A percentile compares a stretch with the other conserved stretches of the same genome.
These are phyloP conservation scores for Metschnikowia matae DNA, from an alignment of 805 yeast genomes.

Conservation along the genomic window DNA sequence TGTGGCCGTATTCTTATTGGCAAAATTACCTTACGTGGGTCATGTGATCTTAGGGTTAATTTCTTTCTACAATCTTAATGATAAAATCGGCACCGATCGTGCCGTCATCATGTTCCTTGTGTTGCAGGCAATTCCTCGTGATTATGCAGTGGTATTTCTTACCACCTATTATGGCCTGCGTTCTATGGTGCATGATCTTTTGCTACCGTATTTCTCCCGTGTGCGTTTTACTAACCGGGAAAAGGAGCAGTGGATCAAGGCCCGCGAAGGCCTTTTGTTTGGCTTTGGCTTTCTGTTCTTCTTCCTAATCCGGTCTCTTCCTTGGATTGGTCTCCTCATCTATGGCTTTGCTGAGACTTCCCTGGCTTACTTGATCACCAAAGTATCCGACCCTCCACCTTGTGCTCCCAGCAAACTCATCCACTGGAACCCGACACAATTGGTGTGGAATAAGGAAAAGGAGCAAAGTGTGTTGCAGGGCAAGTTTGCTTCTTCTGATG, in stretches of 20 bases:
- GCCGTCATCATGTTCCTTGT: slow-evolving; percentile 36
- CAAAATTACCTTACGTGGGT: slow-evolving; percentile 42
- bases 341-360: slow-evolving; percentile 53
- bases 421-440: slow-evolving; percentile 29
- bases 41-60: slow-evolving; percentile 37
- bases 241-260: slow-evolving; percentile 45
- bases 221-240: slow-evolving; percentile 43
- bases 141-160: slow-evolving; percentile 33
- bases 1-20: slow-evolving; percentile 28
- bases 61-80: slow-evolving; percentile 42
- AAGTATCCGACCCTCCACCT: slow-evolving; percentile 47
- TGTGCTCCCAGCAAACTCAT: slow-evolving; percentile 20
- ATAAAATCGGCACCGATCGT: slow-evolving; percentile 44
- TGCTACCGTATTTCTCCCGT: slow-evolving; percentile 48
- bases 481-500: slow-evolving; percentile 18
- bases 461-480: slow-evolving; percentile 20
- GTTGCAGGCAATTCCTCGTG: slow-evolving; percentile 32
- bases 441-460: slow-evolving; percentile 28
- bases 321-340: slow-evolving; percentile 44
- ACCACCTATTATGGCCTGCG: slow-evolving; percentile 46
- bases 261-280: slow-evolving; percentile 52
- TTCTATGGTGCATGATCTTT: slow-evolving; percentile 42
- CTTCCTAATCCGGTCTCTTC: slow-evolving; percentile 36
- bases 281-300: slow-evolving; percentile 53
- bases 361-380: slow-evolving; percentile 51